Evolutionary conservation across 2,329 filamentous ascomycete genomes (phyloP).

Genomic region (Colletotrichum sidae): DNA sequence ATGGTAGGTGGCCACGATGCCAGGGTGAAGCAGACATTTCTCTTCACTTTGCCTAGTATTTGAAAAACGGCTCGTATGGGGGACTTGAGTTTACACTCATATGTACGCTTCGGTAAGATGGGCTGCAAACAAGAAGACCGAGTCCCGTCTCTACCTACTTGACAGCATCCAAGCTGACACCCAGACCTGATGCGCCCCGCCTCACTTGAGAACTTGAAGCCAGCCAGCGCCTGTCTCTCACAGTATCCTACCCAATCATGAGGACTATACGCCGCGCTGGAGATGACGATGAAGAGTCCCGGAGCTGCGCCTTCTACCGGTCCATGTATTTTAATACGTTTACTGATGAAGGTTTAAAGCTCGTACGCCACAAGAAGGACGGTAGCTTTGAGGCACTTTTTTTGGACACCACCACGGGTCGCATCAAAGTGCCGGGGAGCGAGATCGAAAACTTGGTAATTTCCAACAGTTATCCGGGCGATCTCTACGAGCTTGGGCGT

Average conservation of each 20-base stretch:
- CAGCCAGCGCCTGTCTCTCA: slow-evolving; percentile 1
- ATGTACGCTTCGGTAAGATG: no score
- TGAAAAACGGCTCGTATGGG: no score
- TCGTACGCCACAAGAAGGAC: slow-evolving; percentile 1
- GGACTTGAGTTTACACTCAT: no score
- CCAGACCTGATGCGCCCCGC: not conserved
- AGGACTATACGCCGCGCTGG: not conserved
- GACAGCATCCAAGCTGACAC: no score
- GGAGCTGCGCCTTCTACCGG: not conserved
- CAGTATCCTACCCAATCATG: not conserved
- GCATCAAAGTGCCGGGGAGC: not conserved
- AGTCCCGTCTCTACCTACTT: no score
- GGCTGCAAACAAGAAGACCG: no score
- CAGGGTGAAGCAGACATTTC: no score
- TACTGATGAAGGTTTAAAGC: not conserved
- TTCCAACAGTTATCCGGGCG: not conserved
- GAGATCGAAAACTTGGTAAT: not conserved
- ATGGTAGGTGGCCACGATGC: no score
- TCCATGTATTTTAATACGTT: not conserved
- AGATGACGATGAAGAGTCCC: not conserved
- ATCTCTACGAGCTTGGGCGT: not conserved
- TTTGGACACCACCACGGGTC: not conserved
- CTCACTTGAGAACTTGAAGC: not conserved
- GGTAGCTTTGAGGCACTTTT: not conserved
- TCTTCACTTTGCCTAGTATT: no score